A percentile compares a stretch with the other conserved stretches of the same genome.
phyloP scores from a whole-genome alignment of 73 alveolate species.

The Paramecium bursaria region DNA sequence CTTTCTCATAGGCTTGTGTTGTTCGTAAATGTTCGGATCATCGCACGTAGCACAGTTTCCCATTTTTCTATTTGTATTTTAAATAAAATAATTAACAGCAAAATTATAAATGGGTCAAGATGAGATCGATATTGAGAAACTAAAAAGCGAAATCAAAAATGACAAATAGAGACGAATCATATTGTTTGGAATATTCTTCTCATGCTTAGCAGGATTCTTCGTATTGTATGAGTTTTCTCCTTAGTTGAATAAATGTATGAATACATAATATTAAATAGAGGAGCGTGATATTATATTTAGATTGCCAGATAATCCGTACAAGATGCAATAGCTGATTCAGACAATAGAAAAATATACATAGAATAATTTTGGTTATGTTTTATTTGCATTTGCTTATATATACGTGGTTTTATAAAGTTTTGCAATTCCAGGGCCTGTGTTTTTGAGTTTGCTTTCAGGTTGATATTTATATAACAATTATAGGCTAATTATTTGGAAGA shows the following conservation, averaged over 20 bases:
- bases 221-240: background rate
- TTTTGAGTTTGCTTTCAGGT: slow-evolving; percentile 85
- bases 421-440: slow-evolving; percentile 94
- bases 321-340: slow-evolving; percentile 69
- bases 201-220: slow-evolving; percentile 10
- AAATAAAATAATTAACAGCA: too few relatives aligned
- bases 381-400: slow-evolving; percentile 80
- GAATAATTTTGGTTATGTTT: slow-evolving; percentile 71
- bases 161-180: slow-evolving; percentile 47
- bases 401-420: slow-evolving; percentile 84
- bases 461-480: slow-evolving; percentile 11
- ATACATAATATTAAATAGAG: background rate
- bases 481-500: slow-evolving; percentile 77
- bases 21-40: slow-evolving; percentile 29
- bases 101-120: too few relatives aligned
- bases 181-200: slow-evolving; percentile 1
- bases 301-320: slow-evolving; percentile 78
- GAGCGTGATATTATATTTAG: slow-evolving; percentile 73
- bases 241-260: background rate
- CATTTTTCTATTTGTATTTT: too few relatives aligned
- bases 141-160: slow-evolving; percentile 19
- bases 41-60: slow-evolving; percentile 58
- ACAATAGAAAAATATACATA: slow-evolving; percentile 74
- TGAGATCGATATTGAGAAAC: slow-evolving; percentile 30
- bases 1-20: background rate